Evolutionary conservation across 441 rosid species (phyloP).

Genomic region (Mallotus japonicus): DNA sequence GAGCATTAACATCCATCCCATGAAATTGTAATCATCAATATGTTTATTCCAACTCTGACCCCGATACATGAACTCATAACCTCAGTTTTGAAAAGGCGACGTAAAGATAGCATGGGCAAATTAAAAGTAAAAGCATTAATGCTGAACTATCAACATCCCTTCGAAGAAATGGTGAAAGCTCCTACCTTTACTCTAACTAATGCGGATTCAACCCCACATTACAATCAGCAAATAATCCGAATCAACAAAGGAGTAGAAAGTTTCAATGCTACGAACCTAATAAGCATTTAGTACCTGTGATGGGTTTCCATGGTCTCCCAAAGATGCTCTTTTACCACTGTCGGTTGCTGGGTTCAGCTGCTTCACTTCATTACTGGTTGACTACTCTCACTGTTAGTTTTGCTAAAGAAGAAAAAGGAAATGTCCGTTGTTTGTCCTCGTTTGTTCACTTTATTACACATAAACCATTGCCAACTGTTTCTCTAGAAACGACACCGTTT

Average conservation of each 20-base stretch:
- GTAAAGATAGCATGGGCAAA: neutral
- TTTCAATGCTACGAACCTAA: too few species aligned
- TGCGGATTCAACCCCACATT: too few species aligned
- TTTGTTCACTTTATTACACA: constrained; percentile 2
- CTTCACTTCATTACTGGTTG: neutral
- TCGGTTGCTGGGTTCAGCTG: constrained; percentile 6
- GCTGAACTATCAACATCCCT: neutral
- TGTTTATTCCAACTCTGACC: neutral
- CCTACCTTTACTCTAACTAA: too few species aligned
- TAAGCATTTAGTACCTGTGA: constrained; percentile 6
- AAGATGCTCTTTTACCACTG: neutral
- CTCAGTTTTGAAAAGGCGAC: neutral
- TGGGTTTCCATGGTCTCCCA: neutral
- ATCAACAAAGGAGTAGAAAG: neutral
- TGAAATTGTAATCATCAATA: neutral
- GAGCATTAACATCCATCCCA: constrained; percentile 38
- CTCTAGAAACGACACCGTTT: constrained; percentile 16
- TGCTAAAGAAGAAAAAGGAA: neutral
- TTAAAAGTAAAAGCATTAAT: neutral
- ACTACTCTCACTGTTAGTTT: neutral
- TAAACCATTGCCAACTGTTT: neutral
- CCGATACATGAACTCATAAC: neutral
- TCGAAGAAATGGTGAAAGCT: too few species aligned
- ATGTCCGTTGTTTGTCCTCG: neutral
- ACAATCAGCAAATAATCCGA: neutral